Conservation (phyloP, 139 green algal genomes). For the Chlamydomonas sphaeroides region DNA sequence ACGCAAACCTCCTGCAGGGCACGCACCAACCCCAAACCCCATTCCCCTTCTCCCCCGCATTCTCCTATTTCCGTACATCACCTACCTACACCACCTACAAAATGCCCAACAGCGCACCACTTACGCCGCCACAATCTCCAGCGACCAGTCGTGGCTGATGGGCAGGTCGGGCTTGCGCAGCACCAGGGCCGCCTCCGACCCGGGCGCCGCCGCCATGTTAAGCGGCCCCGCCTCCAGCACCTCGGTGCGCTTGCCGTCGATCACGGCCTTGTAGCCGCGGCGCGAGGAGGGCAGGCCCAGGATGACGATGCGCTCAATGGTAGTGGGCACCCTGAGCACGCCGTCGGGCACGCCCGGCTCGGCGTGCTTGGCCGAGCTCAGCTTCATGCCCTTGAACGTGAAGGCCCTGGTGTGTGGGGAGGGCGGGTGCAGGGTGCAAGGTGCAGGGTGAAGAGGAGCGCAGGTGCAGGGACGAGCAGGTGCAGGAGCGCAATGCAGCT, state of each 20-base stretch:
- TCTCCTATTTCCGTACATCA: no score
- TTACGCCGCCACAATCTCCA: constrained; percentile 34
- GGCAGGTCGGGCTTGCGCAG: constrained; percentile 46
- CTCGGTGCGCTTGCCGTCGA: not conserved
- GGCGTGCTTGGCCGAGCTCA: constrained; percentile 30
- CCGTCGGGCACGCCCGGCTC: constrained; percentile 18
- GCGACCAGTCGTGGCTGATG: constrained; percentile 29
- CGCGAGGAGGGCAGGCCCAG: constrained; percentile 54
- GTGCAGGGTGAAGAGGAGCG: no score
- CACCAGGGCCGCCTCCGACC: constrained; percentile 4
- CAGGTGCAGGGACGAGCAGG: no score
- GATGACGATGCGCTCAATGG: constrained; percentile 65
- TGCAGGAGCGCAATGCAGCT: no score
- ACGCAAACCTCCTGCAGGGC: no score
- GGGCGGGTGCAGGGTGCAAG: not conserved
- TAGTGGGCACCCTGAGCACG: constrained; percentile 10
- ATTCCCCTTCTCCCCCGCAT: no score
- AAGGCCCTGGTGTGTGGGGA: constrained; percentile 43
- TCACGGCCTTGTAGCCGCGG: constrained; percentile 20
- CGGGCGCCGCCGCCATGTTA: not conserved
- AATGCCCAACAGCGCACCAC: not conserved
- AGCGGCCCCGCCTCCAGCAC: constrained; percentile 40
- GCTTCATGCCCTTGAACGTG: constrained; percentile 35
- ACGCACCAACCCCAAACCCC: not conserved
- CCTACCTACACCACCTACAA: not conserved